These are phyloP conservation scores for Austroboletus rostrupii DNA, from an alignment of 1,284 basidiomycete species.

Conservation along the genomic window DNA sequence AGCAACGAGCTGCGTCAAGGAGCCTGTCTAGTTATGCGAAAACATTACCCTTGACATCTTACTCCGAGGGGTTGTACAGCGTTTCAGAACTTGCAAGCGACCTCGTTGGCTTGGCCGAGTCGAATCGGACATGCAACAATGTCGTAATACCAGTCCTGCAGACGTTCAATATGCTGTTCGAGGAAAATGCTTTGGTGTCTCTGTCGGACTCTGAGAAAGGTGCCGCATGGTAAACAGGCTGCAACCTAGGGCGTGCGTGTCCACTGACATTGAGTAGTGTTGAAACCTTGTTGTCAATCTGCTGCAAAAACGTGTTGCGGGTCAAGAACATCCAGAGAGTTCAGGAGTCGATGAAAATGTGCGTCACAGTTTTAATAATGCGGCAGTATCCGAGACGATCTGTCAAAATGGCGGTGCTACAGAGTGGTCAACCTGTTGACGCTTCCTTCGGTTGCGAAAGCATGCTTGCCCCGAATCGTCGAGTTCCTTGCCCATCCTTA, in stretches of 20 bases:
- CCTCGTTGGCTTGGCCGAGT: constrained; percentile 49
- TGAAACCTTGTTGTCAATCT: constrained; percentile 45
- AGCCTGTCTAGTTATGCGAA: constrained; percentile 59
- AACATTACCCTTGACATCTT: constrained; percentile 42
- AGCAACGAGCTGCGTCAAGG: constrained; percentile 68
- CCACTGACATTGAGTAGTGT: constrained; percentile 34
- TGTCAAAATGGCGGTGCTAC: constrained; percentile 14
- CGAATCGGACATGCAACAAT: constrained; percentile 59
- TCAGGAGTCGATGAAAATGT: constrained; percentile 79
- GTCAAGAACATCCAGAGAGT: constrained; percentile 81
- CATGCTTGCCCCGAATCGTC: constrained; percentile 46
- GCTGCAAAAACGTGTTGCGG: constrained; percentile 55
- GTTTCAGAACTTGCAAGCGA: constrained; percentile 51
- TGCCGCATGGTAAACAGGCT: constrained; percentile 44
- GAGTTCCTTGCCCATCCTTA: constrained; percentile 73
- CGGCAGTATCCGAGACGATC: constrained; percentile 10
- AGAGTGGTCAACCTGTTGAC: constrained; percentile 65
- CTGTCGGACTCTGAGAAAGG: constrained; percentile 45
- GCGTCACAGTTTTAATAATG: constrained; percentile 26
- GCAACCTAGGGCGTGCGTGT: constrained; percentile 15
- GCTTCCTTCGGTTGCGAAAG: constrained; percentile 40
- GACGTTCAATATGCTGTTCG: constrained; percentile 68
- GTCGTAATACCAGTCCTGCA: constrained; percentile 77
- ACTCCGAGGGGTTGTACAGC: constrained; percentile 36
- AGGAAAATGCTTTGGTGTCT: constrained; percentile 53